Percentiles rank a stretch among this genome's conserved stretches.
Evolutionary conservation across 2,329 filamentous ascomycete species (phyloP).

Genomic region (Leptographium galeiforme): DNA sequence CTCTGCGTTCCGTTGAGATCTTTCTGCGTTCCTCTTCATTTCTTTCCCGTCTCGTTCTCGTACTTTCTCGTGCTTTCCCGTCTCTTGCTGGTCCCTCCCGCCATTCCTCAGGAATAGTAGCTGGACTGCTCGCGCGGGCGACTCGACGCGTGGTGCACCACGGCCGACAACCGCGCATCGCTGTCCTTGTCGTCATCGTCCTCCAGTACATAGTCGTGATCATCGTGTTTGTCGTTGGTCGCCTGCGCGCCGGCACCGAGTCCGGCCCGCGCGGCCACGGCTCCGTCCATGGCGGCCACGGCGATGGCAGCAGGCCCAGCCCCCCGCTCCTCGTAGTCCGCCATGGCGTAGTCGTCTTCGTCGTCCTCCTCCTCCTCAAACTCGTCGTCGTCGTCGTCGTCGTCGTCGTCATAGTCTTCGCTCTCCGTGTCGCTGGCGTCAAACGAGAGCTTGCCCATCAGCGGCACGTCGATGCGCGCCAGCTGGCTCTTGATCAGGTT

Average conservation of each 20-base stretch:
- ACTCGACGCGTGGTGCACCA: neutral
- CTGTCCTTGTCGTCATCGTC: constrained; percentile 1
- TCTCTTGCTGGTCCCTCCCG: neutral
- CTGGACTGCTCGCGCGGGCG: neutral
- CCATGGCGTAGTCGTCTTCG: constrained; percentile 14
- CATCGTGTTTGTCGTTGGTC: constrained; percentile 3
- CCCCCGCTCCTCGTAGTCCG: constrained; percentile 15
- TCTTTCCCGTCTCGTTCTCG: neutral
- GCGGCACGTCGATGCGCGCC: constrained; percentile 29
- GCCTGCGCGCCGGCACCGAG: neutral
- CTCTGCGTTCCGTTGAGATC: neutral
- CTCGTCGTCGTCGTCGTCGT: constrained; percentile 15
- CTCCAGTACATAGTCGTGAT: neutral
- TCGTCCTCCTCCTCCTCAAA: constrained; percentile 15
- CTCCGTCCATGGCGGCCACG: constrained; percentile 7
- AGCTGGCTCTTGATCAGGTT: constrained; percentile 34
- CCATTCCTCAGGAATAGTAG: neutral
- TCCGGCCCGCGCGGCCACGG: constrained; percentile 2
- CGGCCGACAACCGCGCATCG: neutral
- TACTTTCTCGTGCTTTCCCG: no score
- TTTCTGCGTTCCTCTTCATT: neutral
- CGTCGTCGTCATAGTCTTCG: constrained; percentile 24
- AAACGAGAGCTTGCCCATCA: constrained; percentile 30
- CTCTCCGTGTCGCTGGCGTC: constrained; percentile 27
- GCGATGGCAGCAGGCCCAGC: neutral